phyloP scores from a whole-genome alignment of 179 eudicot species.

The Pouteria campechiana region DNA sequence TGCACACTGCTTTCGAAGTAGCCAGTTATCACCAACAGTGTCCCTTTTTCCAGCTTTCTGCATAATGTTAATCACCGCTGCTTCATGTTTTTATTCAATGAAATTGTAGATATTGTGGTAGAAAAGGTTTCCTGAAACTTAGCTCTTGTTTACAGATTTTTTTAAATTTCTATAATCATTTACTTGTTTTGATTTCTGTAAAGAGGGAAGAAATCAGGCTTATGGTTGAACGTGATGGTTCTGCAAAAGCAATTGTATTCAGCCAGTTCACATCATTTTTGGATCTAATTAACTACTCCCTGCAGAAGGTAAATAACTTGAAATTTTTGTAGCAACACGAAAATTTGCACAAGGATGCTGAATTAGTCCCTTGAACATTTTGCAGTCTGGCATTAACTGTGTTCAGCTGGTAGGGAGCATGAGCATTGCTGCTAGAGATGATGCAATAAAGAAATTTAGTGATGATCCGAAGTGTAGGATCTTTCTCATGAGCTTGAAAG shows the following conservation, averaged over 20 bases:
- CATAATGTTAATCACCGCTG: too few relatives aligned
- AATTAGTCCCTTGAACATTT: conserved; percentile 2
- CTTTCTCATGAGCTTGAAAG: conserved; percentile 90
- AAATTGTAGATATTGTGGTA: too few relatives aligned
- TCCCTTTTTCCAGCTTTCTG: too few relatives aligned
- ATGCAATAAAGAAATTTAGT: conserved; percentile 64
- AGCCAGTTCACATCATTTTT: conserved; percentile 94
- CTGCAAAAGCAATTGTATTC: conserved; percentile 93
- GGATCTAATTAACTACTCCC: conserved; percentile 78
- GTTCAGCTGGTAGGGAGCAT: conserved; percentile 79
- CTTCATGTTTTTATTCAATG: too few relatives aligned
- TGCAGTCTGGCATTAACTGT: conserved; percentile 79
- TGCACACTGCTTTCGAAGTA: too few relatives aligned
- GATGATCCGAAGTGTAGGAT: conserved; percentile 74
- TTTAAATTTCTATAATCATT: too few relatives aligned
- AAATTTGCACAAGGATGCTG: background rate
- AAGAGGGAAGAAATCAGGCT: conserved; percentile 89
- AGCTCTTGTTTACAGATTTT: too few relatives aligned
- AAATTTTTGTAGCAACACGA: background rate
- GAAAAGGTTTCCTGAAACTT: too few relatives aligned
- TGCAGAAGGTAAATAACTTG: conserved; percentile 44
- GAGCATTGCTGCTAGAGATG: conserved; percentile 73
- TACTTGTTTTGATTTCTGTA: too few relatives aligned
- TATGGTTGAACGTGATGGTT: conserved; percentile 93
- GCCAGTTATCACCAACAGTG: too few relatives aligned